Base-by-base conservation (phyloP, 768 basidiomycete genomes). In the Tulasnella sp. region DNA sequence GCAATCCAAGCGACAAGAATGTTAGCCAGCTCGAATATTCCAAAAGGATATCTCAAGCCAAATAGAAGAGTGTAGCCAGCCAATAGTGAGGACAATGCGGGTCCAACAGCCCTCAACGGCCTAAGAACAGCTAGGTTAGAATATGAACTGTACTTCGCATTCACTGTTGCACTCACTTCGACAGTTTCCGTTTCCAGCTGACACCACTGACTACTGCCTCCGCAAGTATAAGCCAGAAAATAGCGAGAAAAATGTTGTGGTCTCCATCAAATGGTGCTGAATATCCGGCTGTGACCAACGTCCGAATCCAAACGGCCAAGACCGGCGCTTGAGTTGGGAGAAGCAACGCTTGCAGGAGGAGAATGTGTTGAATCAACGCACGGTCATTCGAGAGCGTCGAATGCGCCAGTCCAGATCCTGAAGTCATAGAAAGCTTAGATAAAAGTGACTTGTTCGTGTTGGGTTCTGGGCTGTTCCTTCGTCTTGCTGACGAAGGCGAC, bases 281-380 rank as follows among this genome's bases (percentile, higher is more conserved):
- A 74, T 87, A 85, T 0, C 91, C 91, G 11, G 92, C 90, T 0
- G 91, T 91, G 41, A 86, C 84, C 12, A 96, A 81, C 42, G 94
- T 95, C 66, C 94, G 86, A 2, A 89, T 90, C 95, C 95, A 98
- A 2, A 96, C 94, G 1, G 86, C 89, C 32, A 98, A 82, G 6
- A 90, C 89, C 0, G 92, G 89, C 2, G 88, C 89, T 6, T 84
- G 84, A 71, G 92, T 82, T 0, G 95, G 95, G 0, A 96, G 80
- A 2, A 95, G 82, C 85, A 89, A 89, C 19, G 90, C 89, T 86
- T 94, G 87, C 39, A 95, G 81, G 67, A 94, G 80, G 12, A 95
- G 79, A 0, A 92, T 36, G 75, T 92, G 88, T 26, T 62, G 47
- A 39, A 63, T 47, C 29, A 67, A 19, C 17, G 66, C 22, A 26